Evolutionary conservation across 225 moss, liverwort and hornwort species (phyloP).

Genomic region (Pseudoscleropodium purum): DNA sequence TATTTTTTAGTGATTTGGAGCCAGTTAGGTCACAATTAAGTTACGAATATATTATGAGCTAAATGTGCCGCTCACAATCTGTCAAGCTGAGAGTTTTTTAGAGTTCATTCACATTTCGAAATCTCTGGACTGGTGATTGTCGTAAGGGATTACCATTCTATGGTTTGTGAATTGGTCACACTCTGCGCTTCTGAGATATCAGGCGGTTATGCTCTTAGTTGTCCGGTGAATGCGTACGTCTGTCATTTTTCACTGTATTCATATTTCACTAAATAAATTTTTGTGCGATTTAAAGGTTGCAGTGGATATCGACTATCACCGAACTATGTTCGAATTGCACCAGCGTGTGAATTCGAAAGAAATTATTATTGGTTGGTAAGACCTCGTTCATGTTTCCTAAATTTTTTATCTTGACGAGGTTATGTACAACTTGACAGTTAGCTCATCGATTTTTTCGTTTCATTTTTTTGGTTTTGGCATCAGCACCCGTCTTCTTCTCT

Average conservation of each 20-base stretch:
- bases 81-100: neutral
- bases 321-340: slow-evolving; percentile 94
- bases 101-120: neutral
- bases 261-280: neutral
- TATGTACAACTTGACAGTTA: neutral
- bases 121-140: neutral
- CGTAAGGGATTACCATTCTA: neutral
- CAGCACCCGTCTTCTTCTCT: neutral
- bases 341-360: slow-evolving; percentile 90
- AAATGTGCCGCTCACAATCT: neutral
- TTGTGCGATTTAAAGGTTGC: slow-evolving; percentile 51
- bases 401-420: neutral
- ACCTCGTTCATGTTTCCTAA: neutral
- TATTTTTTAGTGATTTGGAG: neutral
- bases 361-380: slow-evolving; percentile 93
- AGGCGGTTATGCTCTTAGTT: neutral
- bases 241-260: neutral
- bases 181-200: neutral
- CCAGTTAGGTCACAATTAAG: neutral
- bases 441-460: neutral
- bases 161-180: neutral
- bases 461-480: neutral
- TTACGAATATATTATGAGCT: neutral
- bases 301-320: slow-evolving; percentile 96
- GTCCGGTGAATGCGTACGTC: neutral